Evolutionary conservation across 2,329 filamentous ascomycete species (phyloP).

Genomic region (Exophiala spinifera): DNA sequence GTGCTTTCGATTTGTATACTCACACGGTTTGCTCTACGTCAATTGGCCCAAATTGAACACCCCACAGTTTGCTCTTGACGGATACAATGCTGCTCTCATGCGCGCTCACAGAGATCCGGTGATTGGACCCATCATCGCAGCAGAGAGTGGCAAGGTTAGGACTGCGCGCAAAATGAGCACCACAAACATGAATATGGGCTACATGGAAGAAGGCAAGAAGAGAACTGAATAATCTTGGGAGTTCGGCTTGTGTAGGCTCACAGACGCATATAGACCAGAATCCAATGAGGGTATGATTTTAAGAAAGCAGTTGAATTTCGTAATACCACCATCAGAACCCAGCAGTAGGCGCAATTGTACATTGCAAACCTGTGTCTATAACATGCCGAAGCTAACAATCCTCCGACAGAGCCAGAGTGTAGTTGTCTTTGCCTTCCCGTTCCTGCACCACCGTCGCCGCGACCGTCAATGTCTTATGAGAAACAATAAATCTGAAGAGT

Average conservation of each 20-base stretch:
- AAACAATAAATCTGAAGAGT: too few relatives aligned
- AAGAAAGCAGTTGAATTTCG: too few relatives aligned
- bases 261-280: not conserved
- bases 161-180: constrained; percentile 84
- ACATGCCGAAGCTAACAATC: too few relatives aligned
- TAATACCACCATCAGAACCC: too few relatives aligned
- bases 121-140: constrained; percentile 67
- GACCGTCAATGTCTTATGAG: too few relatives aligned
- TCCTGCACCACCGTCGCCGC: too few relatives aligned
- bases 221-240: constrained; percentile 64
- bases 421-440: too few relatives aligned
- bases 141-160: constrained; percentile 44
- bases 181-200: constrained; percentile 74
- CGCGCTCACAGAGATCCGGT: constrained; percentile 80
- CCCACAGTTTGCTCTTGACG: constrained; percentile 78
- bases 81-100: constrained; percentile 79
- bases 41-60: constrained; percentile 98
- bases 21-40: constrained; percentile 89
- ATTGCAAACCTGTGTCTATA: too few relatives aligned
- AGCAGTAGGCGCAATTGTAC: too few relatives aligned
- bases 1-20: constrained; percentile 72
- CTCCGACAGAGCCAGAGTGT: too few relatives aligned
- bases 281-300: not conserved
- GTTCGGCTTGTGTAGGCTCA: not conserved
- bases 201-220: constrained; percentile 96